Evolutionary conservation across 1,284 basidiomycete species (phyloP), one percentile per base, ranked within the genome.

Genomic region (Trametes pubescens): DNA sequence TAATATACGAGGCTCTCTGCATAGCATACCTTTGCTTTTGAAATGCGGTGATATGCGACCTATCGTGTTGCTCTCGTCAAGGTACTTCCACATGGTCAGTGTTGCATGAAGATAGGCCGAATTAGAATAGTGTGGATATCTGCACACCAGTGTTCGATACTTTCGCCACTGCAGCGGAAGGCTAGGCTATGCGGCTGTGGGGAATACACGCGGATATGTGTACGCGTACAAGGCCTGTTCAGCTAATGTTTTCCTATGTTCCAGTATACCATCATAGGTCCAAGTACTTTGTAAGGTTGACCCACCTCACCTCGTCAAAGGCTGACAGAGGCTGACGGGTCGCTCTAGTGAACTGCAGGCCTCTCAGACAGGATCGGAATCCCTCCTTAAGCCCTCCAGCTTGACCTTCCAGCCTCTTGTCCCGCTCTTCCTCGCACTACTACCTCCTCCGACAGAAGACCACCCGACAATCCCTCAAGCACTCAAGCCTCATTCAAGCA

Each of bases 341-440:
- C 24, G 7, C 14, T 43, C 3, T 16, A 43, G 40, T 8, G 40
- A n/a, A 3, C 2, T 16, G 10, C 21, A 14, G 26, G 22, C 21
- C 37, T 29, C 37, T 22, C 37, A 21, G 37, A 18, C 51, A 24
- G 18, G 26, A 48, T 37, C 49, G 34, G 16, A 37, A 47, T 53
- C 43, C 35, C 22, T 34, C 35, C 16, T 52, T 24, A 53, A n/a
- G 16, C 4, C 6, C 32, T n/a, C n/a, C 9, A 21, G 47, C 44
- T 13, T 11, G 34, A 21, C 5, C 22, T 11, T 21, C 37, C 22
- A 16, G 37, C 35, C 29, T 22, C 51, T 40, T 26, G 37, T 38
- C 53, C 46, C 47, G 18, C 53, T 59, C 60, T 56, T 51, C 53
- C 40, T 61, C 53, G 47, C 21, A 61, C 37, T 18, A n/a, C 59